Evolutionary conservation across 805 yeast species (phyloP), one percentile per base, ranked within the genome.

Genomic region (Saccharomycopsis oosterbeekiorum): DNA sequence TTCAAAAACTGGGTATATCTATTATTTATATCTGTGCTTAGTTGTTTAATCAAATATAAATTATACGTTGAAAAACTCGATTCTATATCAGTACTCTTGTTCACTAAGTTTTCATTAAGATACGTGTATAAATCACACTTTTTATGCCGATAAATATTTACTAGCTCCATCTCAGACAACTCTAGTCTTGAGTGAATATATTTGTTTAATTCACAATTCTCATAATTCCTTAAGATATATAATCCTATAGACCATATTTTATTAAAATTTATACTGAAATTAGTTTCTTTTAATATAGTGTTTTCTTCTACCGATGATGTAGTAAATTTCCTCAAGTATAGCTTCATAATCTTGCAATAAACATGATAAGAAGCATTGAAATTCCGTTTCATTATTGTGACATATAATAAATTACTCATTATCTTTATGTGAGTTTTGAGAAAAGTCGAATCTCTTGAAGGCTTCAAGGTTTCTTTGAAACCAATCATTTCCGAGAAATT

Each of bases 171-270:
- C 21, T 56, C 36, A 12, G 47, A 37, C 6, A 54, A 34, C 42
- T 54, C 42, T 15, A 55, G 43, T 15, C n/a, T 50, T 12, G 41
- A 41, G 15, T 14, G 41, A 39, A 55, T 39, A 19, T 14, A 15
- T 26, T 19, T 50, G 21, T 34, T 55, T 17, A 11, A 17, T n/a
- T 53, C 34, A 42, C 37, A 21, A 34, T 59, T 58, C 21, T 62
- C 62, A 9, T 59, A 36, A n/a, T 60, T 56, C 12, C 37, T 57
- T 58, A 62, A 60, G 17, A 62, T 58, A 19, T 55, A 43, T 19
- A 62, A 21, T 17, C 62, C 65, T 2, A 62, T 47, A 14, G 65
- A 62, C 65, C 65, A 62, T 12, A 60, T 39, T 11, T 24, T 17
- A n/a, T 43, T 34, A 37, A 62, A 62, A 21, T 50, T 21, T n/a